phyloP scores from a whole-genome alignment of 1,284 basidiomycete genomes.

The Anthracocystis walkeri region DNA sequence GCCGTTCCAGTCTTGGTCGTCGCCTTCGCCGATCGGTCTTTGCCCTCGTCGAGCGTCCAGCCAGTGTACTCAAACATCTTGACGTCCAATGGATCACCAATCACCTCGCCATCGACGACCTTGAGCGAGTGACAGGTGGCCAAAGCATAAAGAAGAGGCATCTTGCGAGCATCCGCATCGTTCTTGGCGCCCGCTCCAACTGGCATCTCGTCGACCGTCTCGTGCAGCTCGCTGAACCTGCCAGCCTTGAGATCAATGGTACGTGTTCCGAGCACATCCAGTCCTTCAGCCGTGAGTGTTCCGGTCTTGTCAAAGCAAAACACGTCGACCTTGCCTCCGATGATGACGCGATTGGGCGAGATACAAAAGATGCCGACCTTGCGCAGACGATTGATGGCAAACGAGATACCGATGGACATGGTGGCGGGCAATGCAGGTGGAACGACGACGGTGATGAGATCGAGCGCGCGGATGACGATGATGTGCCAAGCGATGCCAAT shows the following conservation, averaged over 20 bases:
- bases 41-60: constrained; percentile 92
- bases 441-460: constrained; percentile 97
- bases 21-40: constrained; percentile 56
- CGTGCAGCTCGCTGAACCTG: constrained; percentile 90
- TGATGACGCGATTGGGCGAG: constrained; percentile 93
- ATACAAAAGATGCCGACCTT: constrained; percentile 95
- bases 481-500: constrained; percentile 87
- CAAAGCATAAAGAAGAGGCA: constrained; percentile 88
- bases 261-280: constrained; percentile 83
- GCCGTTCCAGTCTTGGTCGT: constrained; percentile 62
- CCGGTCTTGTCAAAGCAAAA: constrained; percentile 99
- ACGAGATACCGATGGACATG: constrained; percentile 95
- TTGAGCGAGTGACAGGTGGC: constrained; percentile 97
- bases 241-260: constrained; percentile 70
- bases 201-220: constrained; percentile 88
- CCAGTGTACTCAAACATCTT: constrained; percentile 90
- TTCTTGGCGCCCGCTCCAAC: constrained; percentile 65
- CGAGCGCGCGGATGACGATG: constrained; percentile 90
- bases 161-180: constrained; percentile 76
- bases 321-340: constrained; percentile 95
- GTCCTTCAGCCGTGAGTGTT: constrained; percentile 95
- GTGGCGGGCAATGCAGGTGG: constrained; percentile 97
- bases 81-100: constrained; percentile 95
- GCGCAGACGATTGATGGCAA: constrained; percentile 89
- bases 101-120: constrained; percentile 85